Base-by-base conservation (phyloP, 1,139 yeast species). In the Eremothecium cymbalariae region DNA sequence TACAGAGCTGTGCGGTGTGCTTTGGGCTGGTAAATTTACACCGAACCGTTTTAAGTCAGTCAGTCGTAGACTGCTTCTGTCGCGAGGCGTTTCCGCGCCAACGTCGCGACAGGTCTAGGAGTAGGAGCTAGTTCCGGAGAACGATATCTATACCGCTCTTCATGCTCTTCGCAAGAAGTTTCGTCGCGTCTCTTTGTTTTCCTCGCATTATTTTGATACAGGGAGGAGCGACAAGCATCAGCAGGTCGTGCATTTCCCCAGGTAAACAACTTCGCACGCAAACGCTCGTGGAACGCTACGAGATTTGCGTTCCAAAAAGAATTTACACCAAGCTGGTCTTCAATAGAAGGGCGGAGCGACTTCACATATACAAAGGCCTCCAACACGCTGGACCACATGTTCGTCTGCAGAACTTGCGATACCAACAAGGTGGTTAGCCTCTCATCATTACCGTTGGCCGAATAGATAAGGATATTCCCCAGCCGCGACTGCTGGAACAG, bases 291-390 rank as follows among this genome's bases (percentile, higher is more conserved):
- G 24, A 48, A 53, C n/a, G 42, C 48, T 4, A 48, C 37, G 13
- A 51, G 37, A 1, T 53, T 53, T 24, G 47, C 40, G 34, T 47
- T 47, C 48, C 55, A 48, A 26, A 44, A 46, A 4, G 51, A 38
- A 14, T 40, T 40, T 15, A 52, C 57, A 8, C 44, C 48, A 12
- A 38, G 40, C 12, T 43, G 24, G 14, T 39, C 43, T 8, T 37
- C 33, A 7, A 44, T 45, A 1, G 49, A 39, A 14, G 51, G 50
- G 34, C 53, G 46, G 20, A 53, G 34, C 8, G 47, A 48, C 31
- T 50, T 53, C 15, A 55, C 38, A 26, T 51, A 53, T 25, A 44
- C 47, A 21, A 53, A 45, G 3, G 57, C 58, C 15, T 55, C 58
- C 25, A 39, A 28, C 4, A 52, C 33, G 9, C 44, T 43, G 9